phyloP scores from a whole-genome alignment of 2,329 filamentous ascomycete genomes.

The Coniochaeta sp. region DNA sequence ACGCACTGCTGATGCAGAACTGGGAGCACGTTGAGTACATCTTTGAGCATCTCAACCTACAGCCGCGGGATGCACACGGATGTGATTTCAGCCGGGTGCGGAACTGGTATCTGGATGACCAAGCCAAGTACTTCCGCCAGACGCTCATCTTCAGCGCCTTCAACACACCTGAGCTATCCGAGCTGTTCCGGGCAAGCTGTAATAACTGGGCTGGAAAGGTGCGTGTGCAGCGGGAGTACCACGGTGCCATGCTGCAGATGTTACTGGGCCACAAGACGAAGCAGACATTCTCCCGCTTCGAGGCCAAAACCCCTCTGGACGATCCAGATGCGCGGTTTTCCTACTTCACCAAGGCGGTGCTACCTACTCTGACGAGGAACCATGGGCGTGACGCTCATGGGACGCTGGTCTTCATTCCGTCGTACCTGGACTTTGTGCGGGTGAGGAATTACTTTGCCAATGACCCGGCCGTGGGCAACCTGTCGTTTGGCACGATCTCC shows the following conservation, averaged over 20 bases:
- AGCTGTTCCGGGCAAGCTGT: slow-evolving; percentile 68
- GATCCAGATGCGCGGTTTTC: slow-evolving; percentile 88
- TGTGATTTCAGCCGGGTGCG: slow-evolving; percentile 90
- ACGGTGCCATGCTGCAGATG: slow-evolving; percentile 61
- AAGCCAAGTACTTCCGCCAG: slow-evolving; percentile 75
- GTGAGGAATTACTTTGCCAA: slow-evolving; percentile 88
- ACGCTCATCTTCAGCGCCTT: slow-evolving; percentile 77
- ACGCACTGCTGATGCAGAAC: slow-evolving; percentile 94
- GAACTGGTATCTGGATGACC: slow-evolving; percentile 86
- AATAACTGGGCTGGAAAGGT: slow-evolving; percentile 75
- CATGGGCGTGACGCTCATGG: slow-evolving; percentile 54
- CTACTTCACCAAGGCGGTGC: slow-evolving; percentile 77
- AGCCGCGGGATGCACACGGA: slow-evolving; percentile 82
- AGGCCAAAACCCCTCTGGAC: slow-evolving; percentile 57
- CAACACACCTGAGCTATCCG: slow-evolving; percentile 81
- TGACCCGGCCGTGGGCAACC: slow-evolving; percentile 43
- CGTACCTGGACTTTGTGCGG: slow-evolving; percentile 91
- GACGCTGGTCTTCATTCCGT: slow-evolving; percentile 82
- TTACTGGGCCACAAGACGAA: slow-evolving; percentile 59
- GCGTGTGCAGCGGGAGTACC: slow-evolving; percentile 64
- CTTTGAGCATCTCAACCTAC: slow-evolving; percentile 83
- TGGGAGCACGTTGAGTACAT: slow-evolving; percentile 95
- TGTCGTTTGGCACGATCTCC: slow-evolving; percentile 74
- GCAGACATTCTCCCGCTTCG: slow-evolving; percentile 87
- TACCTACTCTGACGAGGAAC: slow-evolving; percentile 67